Evolutionary conservation across 2,329 filamentous ascomycete genomes (phyloP).

Genomic region (Byssoonygena ceratinophila): DNA sequence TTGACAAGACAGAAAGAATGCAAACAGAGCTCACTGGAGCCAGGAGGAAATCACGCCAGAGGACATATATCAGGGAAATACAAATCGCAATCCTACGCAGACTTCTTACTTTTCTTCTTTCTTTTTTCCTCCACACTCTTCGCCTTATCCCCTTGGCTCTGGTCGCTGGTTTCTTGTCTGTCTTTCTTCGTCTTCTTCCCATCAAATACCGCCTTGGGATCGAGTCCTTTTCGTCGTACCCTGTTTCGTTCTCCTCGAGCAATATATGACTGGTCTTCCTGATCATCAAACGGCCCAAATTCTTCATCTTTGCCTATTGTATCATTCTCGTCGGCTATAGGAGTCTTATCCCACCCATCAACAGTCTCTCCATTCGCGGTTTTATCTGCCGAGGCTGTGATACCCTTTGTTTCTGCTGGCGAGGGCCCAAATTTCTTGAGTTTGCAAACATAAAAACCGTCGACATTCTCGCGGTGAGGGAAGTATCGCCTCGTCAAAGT

Average conservation of each 20-base stretch:
- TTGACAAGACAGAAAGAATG: background rate
- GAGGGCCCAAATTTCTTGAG: conserved; percentile 84
- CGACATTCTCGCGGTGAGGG: conserved; percentile 85
- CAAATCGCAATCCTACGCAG: background rate
- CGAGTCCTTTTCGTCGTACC: conserved; percentile 62
- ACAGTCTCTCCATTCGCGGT: conserved; percentile 24
- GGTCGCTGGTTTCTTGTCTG: conserved; percentile 17
- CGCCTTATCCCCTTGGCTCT: conserved; percentile 4
- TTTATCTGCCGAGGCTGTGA: conserved; percentile 22
- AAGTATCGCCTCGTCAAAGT: conserved; percentile 77
- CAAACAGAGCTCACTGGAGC: no score
- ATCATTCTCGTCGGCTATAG: conserved; percentile 43
- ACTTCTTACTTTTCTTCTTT: conserved; percentile 6
- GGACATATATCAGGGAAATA: conserved; percentile 22
- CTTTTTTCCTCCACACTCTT: conserved; percentile 1
- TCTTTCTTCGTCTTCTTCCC: conserved; percentile 24
- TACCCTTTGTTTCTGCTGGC: conserved; percentile 34
- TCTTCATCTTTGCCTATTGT: conserved; percentile 37
- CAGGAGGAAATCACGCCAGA: background rate
- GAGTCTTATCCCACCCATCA: conserved; percentile 55
- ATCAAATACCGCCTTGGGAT: conserved; percentile 51
- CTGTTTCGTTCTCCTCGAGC: conserved; percentile 62
- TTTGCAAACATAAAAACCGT: conserved; percentile 97
- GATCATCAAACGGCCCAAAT: conserved; percentile 66
- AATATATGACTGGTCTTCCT: conserved; percentile 61